phyloP scores from a whole-genome alignment of 2,329 filamentous ascomycete species.

The Cytospora chrysosperma region DNA sequence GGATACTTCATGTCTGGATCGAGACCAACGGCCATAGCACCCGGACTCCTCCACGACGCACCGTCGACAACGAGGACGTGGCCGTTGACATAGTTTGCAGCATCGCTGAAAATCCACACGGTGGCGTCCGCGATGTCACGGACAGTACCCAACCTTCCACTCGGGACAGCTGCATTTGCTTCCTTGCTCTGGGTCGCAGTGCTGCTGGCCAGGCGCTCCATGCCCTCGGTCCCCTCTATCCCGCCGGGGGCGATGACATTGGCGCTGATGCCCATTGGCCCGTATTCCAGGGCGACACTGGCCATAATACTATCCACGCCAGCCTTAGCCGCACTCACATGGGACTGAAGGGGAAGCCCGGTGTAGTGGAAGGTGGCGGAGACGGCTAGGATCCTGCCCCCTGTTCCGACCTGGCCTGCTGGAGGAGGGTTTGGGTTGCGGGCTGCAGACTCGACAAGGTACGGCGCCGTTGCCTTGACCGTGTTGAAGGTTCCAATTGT shows the following conservation, averaged over 20 bases:
- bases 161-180: conserved; percentile 56
- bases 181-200: conserved; percentile 35
- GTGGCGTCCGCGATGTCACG: conserved; percentile 93
- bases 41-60: conserved; percentile 54
- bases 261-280: conserved; percentile 79
- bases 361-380: conserved; percentile 91
- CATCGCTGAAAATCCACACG: conserved; percentile 82
- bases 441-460: conserved; percentile 72
- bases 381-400: conserved; percentile 85
- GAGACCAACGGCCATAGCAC: conserved; percentile 45
- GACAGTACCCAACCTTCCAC: conserved; percentile 74
- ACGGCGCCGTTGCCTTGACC: conserved; percentile 83
- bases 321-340: conserved; percentile 90
- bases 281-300: conserved; percentile 83
- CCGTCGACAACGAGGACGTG: conserved; percentile 75
- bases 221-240: conserved; percentile 80
- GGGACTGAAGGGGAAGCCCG: conserved; percentile 79
- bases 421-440: conserved; percentile 58
- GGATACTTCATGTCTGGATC: conserved; percentile 53
- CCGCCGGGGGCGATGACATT: conserved; percentile 89
- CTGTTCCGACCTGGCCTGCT: conserved; percentile 57
- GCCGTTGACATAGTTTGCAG: conserved; percentile 83
- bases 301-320: conserved; percentile 82
- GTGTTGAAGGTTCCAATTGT: conserved; percentile 93
- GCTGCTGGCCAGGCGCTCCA: conserved; percentile 57